These are phyloP conservation scores for Discostella stelligeroides DNA, from an alignment of 108 stramenopile genomes.

Conservation along the genomic window DNA sequence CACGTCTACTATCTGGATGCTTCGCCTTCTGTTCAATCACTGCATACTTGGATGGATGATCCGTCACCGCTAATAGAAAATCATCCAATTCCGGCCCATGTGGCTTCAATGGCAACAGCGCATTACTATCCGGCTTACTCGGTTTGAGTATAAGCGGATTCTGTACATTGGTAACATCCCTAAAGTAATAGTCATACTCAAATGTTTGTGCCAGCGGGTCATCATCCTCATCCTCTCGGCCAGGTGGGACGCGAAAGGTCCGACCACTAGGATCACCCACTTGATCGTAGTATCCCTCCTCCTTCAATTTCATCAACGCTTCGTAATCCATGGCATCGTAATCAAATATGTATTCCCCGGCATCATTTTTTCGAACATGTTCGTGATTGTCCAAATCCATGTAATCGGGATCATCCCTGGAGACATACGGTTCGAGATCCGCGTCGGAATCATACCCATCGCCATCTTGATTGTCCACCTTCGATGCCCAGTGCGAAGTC, in stretches of 20 bases:
- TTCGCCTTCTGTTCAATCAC: slow-evolving; percentile 44
- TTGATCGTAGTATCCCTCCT: slow-evolving; percentile 7
- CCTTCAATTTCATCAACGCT: slow-evolving; percentile 13
- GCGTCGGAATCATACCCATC: slow-evolving; percentile 53
- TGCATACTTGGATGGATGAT: slow-evolving; percentile 75
- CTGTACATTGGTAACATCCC: slow-evolving; percentile 41
- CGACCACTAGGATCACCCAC: slow-evolving; percentile 21
- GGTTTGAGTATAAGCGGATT: slow-evolving; percentile 26
- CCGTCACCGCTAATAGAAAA: slow-evolving; percentile 63
- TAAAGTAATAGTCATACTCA: slow-evolving; percentile 50
- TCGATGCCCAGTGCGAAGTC: slow-evolving; percentile 14
- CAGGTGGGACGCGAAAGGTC: slow-evolving; percentile 1
- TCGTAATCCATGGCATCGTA: slow-evolving; percentile 19
- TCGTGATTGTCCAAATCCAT: slow-evolving; percentile 53
- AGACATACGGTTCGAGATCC: slow-evolving; percentile 35
- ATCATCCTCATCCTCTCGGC: slow-evolving; percentile 7
- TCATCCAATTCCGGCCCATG: slow-evolving; percentile 58
- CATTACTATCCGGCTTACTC: slow-evolving; percentile 27
- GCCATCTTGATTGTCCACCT: slow-evolving; percentile 39
- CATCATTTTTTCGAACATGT: slow-evolving; percentile 33
- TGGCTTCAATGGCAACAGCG: slow-evolving; percentile 35
- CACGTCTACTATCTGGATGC: slow-evolving; percentile 70
- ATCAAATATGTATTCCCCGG: slow-evolving; percentile 38
- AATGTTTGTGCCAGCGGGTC: slow-evolving; percentile 30
- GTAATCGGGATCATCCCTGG: slow-evolving; percentile 34